Evolutionary conservation across 768 basidiomycete genomes (phyloP).

Genomic region (Pleurotus cornucopiae): DNA sequence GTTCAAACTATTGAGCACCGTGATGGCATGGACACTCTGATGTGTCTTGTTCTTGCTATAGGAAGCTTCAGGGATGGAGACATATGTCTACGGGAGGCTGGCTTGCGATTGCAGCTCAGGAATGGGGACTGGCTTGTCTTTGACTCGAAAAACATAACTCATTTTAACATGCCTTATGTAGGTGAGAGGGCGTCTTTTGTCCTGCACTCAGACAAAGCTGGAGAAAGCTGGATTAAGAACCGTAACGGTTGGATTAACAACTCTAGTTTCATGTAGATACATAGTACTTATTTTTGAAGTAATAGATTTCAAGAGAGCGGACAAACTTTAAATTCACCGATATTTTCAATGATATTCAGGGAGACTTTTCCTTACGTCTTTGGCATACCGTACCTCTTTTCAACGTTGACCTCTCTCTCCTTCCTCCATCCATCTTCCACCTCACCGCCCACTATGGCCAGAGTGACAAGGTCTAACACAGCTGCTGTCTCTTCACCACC

Average conservation of each 20-base stretch:
- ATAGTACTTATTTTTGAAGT: too few species aligned
- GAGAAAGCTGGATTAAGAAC: conserved; percentile 1
- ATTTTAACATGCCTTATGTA: conserved; percentile 20
- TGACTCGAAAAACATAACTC: conserved; percentile 16
- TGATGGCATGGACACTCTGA: conserved; percentile 14
- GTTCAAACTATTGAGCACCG: conserved; percentile 18
- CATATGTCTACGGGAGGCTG: conserved; percentile 18
- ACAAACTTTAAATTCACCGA: too few species aligned
- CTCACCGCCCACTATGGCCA: too few species aligned
- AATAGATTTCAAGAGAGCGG: too few species aligned
- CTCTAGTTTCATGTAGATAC: too few species aligned
- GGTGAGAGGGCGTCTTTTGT: conserved; percentile 16
- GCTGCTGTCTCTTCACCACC: too few species aligned
- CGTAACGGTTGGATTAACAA: conserved; percentile 2
- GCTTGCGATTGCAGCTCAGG: conserved; percentile 16
- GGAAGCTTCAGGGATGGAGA: conserved; percentile 21
- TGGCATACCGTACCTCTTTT: too few species aligned
- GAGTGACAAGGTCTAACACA: too few species aligned
- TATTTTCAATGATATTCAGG: too few species aligned
- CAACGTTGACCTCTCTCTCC: too few species aligned
- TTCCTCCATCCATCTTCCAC: too few species aligned
- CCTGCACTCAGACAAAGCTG: conserved; percentile 15
- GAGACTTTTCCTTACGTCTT: too few species aligned
- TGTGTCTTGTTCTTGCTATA: conserved; percentile 21
- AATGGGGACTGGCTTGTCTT: conserved; percentile 20